Conservation (phyloP, 225 moss, liverwort and hornwort species). For the Sphagnum tenellum region DNA sequence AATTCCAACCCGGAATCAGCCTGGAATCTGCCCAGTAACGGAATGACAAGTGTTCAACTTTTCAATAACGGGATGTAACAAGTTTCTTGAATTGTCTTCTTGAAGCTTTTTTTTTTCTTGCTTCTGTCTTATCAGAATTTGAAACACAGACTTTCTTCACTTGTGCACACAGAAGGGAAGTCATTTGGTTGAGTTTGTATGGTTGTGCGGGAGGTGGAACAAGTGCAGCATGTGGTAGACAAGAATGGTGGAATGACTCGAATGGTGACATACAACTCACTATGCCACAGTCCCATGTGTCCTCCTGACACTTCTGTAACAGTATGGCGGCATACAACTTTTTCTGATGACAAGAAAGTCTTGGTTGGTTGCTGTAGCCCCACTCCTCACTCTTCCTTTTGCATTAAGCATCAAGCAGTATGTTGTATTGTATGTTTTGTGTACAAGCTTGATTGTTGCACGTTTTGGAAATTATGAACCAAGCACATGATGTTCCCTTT, state of each 20-base stretch:
- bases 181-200: neutral
- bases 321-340: constrained; percentile 63
- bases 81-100: too few relatives aligned
- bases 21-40: too few relatives aligned
- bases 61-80: too few relatives aligned
- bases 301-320: constrained; percentile 93
- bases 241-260: constrained; percentile 60
- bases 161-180: neutral
- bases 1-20: too few relatives aligned
- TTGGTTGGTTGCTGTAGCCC: constrained; percentile 38
- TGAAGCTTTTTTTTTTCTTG: too few relatives aligned
- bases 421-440: neutral
- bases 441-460: constrained; percentile 18
- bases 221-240: constrained; percentile 38
- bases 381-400: too few relatives aligned
- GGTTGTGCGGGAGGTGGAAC: constrained; percentile 37
- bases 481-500: constrained; percentile 84
- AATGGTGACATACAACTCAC: constrained; percentile 63
- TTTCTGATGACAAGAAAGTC: constrained; percentile 52
- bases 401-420: too few relatives aligned
- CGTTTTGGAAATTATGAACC: constrained; percentile 73
- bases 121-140: too few relatives aligned
- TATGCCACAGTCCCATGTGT: constrained; percentile 86
- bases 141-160: too few relatives aligned
- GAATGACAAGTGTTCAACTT: too few relatives aligned